Evolutionary conservation across 192 early-diverging fungal species (phyloP).

Genomic region (Coemansia sp.): DNA sequence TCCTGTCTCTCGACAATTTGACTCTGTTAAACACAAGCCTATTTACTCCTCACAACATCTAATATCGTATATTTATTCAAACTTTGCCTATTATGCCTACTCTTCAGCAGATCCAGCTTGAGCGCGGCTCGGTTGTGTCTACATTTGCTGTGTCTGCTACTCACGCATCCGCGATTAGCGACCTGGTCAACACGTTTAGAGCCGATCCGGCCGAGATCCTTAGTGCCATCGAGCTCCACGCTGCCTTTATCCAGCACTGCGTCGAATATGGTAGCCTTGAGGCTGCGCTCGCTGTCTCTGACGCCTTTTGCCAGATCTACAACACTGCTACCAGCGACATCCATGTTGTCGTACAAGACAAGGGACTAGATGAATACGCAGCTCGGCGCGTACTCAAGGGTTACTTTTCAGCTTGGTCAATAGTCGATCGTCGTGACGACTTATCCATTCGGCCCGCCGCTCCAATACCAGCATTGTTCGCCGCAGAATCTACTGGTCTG

Average conservation of each 20-base stretch:
- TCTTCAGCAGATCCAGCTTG: neutral
- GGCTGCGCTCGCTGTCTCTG: slow-evolving; percentile 8
- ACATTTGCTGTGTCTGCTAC: neutral
- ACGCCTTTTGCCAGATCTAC: slow-evolving; percentile 3
- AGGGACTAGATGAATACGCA: slow-evolving; percentile 7
- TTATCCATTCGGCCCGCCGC: neutral
- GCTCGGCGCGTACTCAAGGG: slow-evolving; percentile 22
- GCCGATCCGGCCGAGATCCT: neutral
- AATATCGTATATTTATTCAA: neutral
- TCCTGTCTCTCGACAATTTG: neutral
- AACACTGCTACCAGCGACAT: neutral
- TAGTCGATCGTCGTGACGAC: neutral
- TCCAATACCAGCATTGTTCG: slow-evolving; percentile 21
- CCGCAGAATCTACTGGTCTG: slow-evolving; percentile 55
- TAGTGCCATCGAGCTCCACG: slow-evolving; percentile 16
- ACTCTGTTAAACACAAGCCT: neutral
- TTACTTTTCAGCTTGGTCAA: slow-evolving; percentile 28
- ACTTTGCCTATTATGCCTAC: neutral
- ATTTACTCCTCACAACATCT: neutral
- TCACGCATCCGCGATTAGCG: neutral
- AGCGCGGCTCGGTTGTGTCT: neutral
- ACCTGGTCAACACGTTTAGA: neutral
- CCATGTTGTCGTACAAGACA: slow-evolving; percentile 13
- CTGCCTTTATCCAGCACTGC: slow-evolving; percentile 17
- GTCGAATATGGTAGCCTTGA: neutral